Percentiles rank a stretch among this genome's conserved stretches.
Evolutionary conservation across 345 rosid species (phyloP).

Genomic region (Gossypium herbaceum): DNA sequence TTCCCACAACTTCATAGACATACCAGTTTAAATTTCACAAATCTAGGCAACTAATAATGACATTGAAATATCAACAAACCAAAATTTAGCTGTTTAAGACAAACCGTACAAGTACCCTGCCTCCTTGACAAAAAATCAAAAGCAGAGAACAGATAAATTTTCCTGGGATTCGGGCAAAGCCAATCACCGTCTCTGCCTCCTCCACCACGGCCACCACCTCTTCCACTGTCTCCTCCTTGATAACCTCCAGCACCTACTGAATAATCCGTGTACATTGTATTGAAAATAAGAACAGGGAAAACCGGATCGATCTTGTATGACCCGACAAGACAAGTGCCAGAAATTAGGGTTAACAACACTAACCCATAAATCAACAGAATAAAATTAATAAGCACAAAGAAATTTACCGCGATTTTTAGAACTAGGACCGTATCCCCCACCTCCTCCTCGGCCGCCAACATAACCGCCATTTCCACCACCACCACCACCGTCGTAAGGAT

Average conservation of each 20-base stretch:
- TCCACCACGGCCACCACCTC: constrained; percentile 61
- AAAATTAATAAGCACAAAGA: constrained; percentile 10
- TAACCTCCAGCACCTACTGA: constrained; percentile 43
- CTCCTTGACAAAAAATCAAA: background rate
- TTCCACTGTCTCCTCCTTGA: constrained; percentile 70
- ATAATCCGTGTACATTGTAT: background rate
- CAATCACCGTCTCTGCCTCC: constrained; percentile 94
- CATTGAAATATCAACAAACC: background rate
- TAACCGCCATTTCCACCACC: constrained; percentile 42
- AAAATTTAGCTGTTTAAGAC: background rate
- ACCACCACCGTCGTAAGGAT: background rate
- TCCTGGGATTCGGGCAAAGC: constrained; percentile 94
- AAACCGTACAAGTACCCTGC: background rate
- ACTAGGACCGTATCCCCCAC: constrained; percentile 55
- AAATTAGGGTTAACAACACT: background rate
- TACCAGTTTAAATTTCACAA: constrained; percentile 27
- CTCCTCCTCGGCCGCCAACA: constrained; percentile 45
- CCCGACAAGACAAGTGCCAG: background rate
- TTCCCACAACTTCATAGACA: constrained; percentile 85
- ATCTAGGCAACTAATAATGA: constrained; percentile 1
- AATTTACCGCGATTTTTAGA: constrained; percentile 42
- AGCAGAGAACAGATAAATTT: constrained; percentile 7
- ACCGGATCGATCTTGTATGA: background rate
- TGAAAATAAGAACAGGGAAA: background rate
- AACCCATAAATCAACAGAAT: constrained; percentile 20